These are phyloP conservation scores for Trebouxia sp. DNA, from an alignment of 139 green algal species.

Conservation along the genomic window DNA sequence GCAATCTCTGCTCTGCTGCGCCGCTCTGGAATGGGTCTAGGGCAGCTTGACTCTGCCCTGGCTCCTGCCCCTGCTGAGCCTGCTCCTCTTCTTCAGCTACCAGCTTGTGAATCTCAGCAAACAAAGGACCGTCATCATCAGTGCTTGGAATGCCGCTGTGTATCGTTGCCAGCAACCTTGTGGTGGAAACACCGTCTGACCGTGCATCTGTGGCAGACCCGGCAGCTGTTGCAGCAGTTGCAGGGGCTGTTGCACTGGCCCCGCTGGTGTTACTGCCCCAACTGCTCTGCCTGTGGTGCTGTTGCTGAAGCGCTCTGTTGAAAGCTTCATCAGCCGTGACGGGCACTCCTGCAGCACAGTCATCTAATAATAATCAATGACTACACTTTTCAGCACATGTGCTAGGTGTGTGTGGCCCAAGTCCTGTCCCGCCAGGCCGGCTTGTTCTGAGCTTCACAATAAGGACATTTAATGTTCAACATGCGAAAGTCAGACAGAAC, in stretches of 20 bases:
- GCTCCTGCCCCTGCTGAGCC: background rate
- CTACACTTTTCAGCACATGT: too few relatives aligned
- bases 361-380: too few relatives aligned
- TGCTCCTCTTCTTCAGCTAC: background rate
- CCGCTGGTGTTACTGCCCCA: background rate
- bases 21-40: background rate
- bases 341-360: background rate
- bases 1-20: background rate
- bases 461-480: too few relatives aligned
- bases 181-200: background rate
- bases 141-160: slow-evolving; percentile 22
- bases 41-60: background rate
- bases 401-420: too few relatives aligned
- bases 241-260: background rate
- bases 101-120: background rate
- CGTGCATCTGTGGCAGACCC: background rate
- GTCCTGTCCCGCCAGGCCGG: too few relatives aligned
- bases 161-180: background rate
- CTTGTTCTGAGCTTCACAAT: too few relatives aligned
- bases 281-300: background rate
- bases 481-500: too few relatives aligned
- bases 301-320: slow-evolving; percentile 5
- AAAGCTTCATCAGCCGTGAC: slow-evolving; percentile 9
- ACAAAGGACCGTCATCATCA: slow-evolving; percentile 7
- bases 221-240: background rate